Evolutionary conservation across 2,329 filamentous ascomycete genomes (phyloP).

Genomic region (Fusarium guadeloupense): DNA sequence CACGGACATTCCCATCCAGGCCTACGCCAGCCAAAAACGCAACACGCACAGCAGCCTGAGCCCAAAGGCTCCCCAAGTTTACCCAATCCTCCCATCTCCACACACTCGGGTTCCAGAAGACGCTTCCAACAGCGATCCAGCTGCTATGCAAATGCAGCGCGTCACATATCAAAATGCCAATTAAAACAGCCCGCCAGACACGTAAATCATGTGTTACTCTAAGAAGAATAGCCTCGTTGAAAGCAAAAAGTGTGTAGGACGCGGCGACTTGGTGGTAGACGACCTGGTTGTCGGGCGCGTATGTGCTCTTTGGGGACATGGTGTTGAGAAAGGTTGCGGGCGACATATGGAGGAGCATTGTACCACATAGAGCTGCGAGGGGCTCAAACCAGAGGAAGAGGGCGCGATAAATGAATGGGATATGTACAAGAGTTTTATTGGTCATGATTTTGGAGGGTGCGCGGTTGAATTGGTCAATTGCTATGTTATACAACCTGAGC

Average conservation of each 20-base stretch:
- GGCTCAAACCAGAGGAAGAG: constrained; percentile 33
- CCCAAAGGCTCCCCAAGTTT: constrained; percentile 32
- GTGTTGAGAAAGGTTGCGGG: constrained; percentile 19
- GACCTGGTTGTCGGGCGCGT: constrained; percentile 27
- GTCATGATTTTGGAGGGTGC: neutral
- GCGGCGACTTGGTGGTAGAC: constrained; percentile 33
- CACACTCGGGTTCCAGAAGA: constrained; percentile 14
- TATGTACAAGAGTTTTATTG: neutral
- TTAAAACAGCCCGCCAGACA: constrained; percentile 11
- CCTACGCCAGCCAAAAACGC: constrained; percentile 29
- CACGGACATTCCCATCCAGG: neutral
- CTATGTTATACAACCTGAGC: neutral
- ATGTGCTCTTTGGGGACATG: constrained; percentile 18
- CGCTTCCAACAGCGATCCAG: constrained; percentile 11
- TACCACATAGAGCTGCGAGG: constrained; percentile 1
- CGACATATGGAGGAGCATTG: constrained; percentile 4
- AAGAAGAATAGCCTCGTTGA: constrained; percentile 27
- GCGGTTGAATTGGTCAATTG: neutral
- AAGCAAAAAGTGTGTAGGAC: constrained; percentile 30
- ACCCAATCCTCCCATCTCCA: constrained; percentile 37
- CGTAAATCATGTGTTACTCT: constrained; percentile 18
- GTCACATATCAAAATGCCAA: constrained; percentile 27
- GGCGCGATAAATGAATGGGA: constrained; percentile 21
- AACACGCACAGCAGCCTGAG: constrained; percentile 19
- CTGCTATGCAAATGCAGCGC: constrained; percentile 26